Percentiles rank a stretch among this genome's conserved stretches.
Conservation (phyloP, 495 filamentous ascomycete species). For the Xanthoparmelia taractica region DNA sequence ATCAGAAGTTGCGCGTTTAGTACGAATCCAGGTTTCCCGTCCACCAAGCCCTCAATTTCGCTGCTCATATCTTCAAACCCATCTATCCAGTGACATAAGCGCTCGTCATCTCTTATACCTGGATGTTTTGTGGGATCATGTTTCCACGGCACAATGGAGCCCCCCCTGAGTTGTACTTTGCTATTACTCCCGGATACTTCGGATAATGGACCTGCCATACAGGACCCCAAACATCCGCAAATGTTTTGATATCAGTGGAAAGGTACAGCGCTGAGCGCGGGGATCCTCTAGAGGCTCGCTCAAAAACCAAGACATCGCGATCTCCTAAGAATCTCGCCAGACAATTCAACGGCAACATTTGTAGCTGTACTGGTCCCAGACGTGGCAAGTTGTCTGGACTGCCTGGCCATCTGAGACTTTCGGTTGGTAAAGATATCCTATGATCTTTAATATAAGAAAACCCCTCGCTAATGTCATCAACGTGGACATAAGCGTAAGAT, state of each 20-base stretch:
- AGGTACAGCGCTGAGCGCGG: neutral
- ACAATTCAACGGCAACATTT: neutral
- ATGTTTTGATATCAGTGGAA: conserved; percentile 4
- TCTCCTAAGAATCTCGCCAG: neutral
- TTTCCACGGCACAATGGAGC: neutral
- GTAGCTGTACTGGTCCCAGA: neutral
- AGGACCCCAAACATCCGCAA: conserved; percentile 5
- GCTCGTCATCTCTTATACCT: neutral
- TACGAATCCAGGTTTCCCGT: too few relatives aligned
- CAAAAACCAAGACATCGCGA: conserved; percentile 1
- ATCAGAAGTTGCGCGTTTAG: too few relatives aligned
- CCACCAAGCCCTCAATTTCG: neutral
- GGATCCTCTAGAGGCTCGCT: too few relatives aligned
- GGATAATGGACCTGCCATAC: neutral
- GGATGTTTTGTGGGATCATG: neutral
- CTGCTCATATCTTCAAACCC: neutral
- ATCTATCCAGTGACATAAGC: conserved; percentile 5
- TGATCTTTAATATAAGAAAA: too few relatives aligned
- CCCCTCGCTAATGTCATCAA: too few relatives aligned
- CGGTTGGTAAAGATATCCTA: too few relatives aligned
- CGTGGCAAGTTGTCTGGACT: too few relatives aligned
- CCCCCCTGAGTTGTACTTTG: neutral
- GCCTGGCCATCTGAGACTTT: neutral
- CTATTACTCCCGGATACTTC: neutral
- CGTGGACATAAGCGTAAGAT: too few relatives aligned